A percentile compares a stretch with the other conserved stretches of the same genome.
phyloP scores from a whole-genome alignment of 1,284 basidiomycete genomes.

The Pisolithus thermaeus region DNA sequence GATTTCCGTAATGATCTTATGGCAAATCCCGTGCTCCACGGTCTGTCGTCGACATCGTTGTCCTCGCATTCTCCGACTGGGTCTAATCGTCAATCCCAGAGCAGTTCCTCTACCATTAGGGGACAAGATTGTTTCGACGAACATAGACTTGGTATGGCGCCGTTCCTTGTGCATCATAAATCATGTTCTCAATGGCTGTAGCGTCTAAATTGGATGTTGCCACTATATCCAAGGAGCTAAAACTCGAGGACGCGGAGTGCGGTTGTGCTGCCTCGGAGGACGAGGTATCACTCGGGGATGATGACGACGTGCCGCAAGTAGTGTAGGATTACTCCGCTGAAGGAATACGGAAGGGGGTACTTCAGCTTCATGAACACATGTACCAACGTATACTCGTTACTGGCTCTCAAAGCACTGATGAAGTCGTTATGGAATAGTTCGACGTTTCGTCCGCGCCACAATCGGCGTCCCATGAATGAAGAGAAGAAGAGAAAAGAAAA shows the following conservation, averaged over 20 bases:
- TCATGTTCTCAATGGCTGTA: not conserved
- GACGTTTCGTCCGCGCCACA: conserved; percentile 22
- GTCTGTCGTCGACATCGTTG: not conserved
- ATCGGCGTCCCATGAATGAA: conserved; percentile 17
- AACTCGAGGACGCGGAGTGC: not conserved
- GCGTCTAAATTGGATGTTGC: too few relatives aligned
- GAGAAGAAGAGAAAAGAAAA: too few relatives aligned
- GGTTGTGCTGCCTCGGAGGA: not conserved
- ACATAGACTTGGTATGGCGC: not conserved
- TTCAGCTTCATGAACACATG: conserved; percentile 1
- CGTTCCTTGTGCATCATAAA: not conserved
- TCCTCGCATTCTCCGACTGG: not conserved
- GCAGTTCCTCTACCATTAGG: not conserved
- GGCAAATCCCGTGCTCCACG: not conserved
- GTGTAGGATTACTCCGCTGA: not conserved
- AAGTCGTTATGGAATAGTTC: conserved; percentile 20
- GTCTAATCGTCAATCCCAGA: not conserved
- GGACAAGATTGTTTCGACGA: not conserved
- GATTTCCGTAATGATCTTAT: too few relatives aligned
- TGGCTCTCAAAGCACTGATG: conserved; percentile 24
- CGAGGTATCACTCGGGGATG: not conserved
- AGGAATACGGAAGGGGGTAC: too few relatives aligned
- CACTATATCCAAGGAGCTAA: too few relatives aligned
- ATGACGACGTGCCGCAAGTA: not conserved
- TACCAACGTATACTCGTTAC: conserved; percentile 14